Percentiles rank a stretch among this genome's conserved stretches.
Evolutionary conservation across 257 asterid genomes (phyloP).

Genomic region (Vinca minor): DNA sequence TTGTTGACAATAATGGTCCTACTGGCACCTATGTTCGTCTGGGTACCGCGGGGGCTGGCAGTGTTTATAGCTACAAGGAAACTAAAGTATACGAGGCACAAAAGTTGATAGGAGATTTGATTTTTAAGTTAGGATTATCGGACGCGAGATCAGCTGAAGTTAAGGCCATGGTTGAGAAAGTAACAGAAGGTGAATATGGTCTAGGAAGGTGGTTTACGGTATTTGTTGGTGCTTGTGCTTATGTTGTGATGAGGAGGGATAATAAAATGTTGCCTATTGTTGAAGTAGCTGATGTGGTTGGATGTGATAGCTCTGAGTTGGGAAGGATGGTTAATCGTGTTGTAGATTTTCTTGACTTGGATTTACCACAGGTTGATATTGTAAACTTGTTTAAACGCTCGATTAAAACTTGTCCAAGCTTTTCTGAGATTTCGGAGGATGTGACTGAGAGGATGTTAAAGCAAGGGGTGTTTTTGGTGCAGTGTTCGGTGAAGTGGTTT

Average conservation of each 20-base stretch:
- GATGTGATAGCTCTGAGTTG: conserved; percentile 49
- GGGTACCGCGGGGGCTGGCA: conserved; percentile 57
- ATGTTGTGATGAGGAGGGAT: conserved; percentile 59
- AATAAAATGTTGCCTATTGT: conserved; percentile 37
- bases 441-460: conserved; percentile 38
- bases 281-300: conserved; percentile 40
- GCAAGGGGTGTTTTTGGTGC: conserved; percentile 74
- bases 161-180: conserved; percentile 30
- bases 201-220: conserved; percentile 62
- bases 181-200: conserved; percentile 69
- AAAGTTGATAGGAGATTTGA: conserved; percentile 39
- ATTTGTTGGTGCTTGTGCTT: conserved; percentile 64
- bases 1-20: conserved; percentile 49
- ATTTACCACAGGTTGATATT: conserved; percentile 62
- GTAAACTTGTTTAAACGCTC: conserved; percentile 42
- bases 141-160: conserved; percentile 35
- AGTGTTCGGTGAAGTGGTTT: conserved; percentile 85
- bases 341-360: conserved; percentile 43
- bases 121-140: conserved; percentile 39
- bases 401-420: conserved; percentile 27
- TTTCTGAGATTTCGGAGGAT: conserved; percentile 32
- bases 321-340: conserved; percentile 67
- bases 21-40: conserved; percentile 40
- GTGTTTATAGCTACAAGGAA: conserved; percentile 35
- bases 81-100: conserved; percentile 43